Evolutionary conservation across 208 protist species (phyloP).

Genomic region (Endotrypanum monterogeii): DNA sequence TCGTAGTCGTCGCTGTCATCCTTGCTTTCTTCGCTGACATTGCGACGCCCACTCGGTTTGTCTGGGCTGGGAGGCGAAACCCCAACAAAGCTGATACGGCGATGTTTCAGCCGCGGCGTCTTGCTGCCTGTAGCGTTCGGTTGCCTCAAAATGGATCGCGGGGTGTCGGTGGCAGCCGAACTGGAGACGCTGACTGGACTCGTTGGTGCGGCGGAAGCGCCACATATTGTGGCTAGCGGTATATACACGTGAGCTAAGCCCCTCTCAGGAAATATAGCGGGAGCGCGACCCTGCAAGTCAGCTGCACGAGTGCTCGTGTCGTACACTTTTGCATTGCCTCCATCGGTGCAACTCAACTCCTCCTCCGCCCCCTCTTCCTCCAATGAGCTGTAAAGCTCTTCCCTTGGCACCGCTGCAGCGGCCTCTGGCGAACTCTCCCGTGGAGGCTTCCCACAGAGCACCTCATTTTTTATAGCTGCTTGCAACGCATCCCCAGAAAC

Average conservation of each 20-base stretch:
- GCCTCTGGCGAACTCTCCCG: not conserved
- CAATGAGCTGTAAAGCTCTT: not conserved
- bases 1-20: slow-evolving; percentile 35
- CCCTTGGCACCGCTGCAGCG: not conserved
- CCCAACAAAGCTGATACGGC: slow-evolving; percentile 38
- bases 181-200: slow-evolving; percentile 31
- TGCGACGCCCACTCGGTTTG: not conserved
- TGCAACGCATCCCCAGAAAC: slow-evolving; percentile 7
- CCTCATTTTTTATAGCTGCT: slow-evolving; percentile 17
- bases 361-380: not conserved
- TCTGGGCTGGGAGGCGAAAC: slow-evolving; percentile 13
- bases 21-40: slow-evolving; percentile 14
- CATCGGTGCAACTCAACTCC: no score
- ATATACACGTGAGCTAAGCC: no score
- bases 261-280: slow-evolving; percentile 1
- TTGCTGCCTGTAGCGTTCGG: slow-evolving; percentile 8
- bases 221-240: slow-evolving; percentile 3
- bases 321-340: no score
- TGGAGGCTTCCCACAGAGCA: slow-evolving; percentile 3
- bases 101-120: slow-evolving; percentile 9
- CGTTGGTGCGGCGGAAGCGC: not conserved
- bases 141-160: slow-evolving; percentile 40
- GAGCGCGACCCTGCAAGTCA: slow-evolving; percentile 1
- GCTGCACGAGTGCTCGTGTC: not conserved
- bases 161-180: slow-evolving; percentile 33